These are phyloP conservation scores for Dendrobium chrysotoxum DNA, from an alignment of 106 monocot genomes.

Conservation along the genomic window DNA sequence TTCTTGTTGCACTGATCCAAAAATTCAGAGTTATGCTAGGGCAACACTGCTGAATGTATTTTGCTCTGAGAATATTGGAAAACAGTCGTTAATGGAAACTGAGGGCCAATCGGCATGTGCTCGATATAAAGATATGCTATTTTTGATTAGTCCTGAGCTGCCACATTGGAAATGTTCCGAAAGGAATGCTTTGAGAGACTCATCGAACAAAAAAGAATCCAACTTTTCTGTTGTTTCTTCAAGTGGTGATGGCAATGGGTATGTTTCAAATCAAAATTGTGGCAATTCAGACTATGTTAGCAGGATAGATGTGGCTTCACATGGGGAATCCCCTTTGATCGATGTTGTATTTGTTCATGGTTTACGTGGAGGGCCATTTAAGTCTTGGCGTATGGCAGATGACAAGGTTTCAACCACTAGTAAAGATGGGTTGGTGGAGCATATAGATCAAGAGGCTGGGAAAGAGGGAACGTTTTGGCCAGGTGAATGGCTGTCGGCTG, in stretches of 20 bases:
- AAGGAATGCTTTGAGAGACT: conserved; percentile 18
- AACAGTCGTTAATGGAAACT: conserved; percentile 9
- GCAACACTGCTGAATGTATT: conserved; percentile 62
- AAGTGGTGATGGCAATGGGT: conserved; percentile 7
- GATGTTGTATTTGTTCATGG: conserved; percentile 98
- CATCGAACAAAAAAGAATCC: conserved; percentile 6
- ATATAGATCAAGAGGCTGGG: conserved; percentile 93
- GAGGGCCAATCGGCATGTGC: conserved; percentile 27
- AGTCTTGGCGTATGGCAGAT: conserved; percentile 97
- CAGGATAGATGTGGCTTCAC: conserved; percentile 10
- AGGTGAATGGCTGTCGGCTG: conserved; percentile 84
- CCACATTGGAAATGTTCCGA: conserved; percentile 48
- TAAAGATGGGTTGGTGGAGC: conserved; percentile 86
- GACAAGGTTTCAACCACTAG: conserved; percentile 85
- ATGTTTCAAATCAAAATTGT: conserved; percentile 6
- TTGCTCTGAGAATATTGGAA: conserved; percentile 24
- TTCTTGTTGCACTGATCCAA: conserved; percentile 69
- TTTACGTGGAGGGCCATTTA: conserved; percentile 93
- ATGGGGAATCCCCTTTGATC: conserved; percentile 25
- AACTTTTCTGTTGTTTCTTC: conserved; percentile 6
- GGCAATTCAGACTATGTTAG: conserved; percentile 12
- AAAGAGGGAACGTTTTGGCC: conserved; percentile 98
- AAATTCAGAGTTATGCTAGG: conserved; percentile 85
- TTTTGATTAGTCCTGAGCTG: conserved; percentile 79
- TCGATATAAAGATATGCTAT: conserved; percentile 76